Conservation (phyloP, 2,329 filamentous ascomycete genomes). For the Diaporthe ilicicola region DNA sequence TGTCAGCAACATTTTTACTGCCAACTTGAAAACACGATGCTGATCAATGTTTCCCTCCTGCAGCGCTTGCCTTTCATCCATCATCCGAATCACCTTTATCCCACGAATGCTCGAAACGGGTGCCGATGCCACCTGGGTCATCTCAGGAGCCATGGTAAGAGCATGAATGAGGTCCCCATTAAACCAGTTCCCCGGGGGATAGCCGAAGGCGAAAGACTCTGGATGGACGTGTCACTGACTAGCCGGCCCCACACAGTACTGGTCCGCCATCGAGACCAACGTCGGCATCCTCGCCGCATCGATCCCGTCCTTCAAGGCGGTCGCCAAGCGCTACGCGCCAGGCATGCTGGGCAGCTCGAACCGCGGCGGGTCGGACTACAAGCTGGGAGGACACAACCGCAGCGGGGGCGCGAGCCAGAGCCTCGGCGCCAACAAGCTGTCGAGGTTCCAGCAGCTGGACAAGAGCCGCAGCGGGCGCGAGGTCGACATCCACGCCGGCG, state of each 20-base stretch:
- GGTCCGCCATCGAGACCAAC: slow-evolving; percentile 47
- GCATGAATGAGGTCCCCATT: background rate
- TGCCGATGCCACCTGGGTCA: slow-evolving; percentile 45
- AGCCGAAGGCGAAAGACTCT: background rate
- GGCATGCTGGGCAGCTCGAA: slow-evolving; percentile 41
- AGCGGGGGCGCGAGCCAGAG: background rate
- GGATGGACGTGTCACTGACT: background rate
- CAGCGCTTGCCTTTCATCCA: slow-evolving; percentile 55
- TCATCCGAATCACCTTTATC: slow-evolving; percentile 55
- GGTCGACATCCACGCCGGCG: slow-evolving; percentile 16
- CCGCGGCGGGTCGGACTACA: slow-evolving; percentile 30
- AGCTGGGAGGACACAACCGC: background rate
- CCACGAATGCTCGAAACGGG: slow-evolving; percentile 49
- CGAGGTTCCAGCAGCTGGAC: slow-evolving; percentile 33
- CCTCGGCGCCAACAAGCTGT: slow-evolving; percentile 6
- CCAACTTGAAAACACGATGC: background rate
- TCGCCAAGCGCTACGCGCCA: slow-evolving; percentile 49
- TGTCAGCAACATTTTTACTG: background rate
- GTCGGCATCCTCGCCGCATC: slow-evolving; percentile 47
- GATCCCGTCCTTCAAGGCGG: slow-evolving; percentile 45
- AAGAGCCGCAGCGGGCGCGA: slow-evolving; percentile 15
- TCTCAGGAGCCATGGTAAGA: slow-evolving; percentile 46
- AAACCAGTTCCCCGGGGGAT: background rate
- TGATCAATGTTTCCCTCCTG: background rate
- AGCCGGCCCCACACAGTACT: slow-evolving; percentile 38